phyloP scores from a whole-genome alignment of 2,329 filamentous ascomycete genomes.

The Trichoderma aggressivum region DNA sequence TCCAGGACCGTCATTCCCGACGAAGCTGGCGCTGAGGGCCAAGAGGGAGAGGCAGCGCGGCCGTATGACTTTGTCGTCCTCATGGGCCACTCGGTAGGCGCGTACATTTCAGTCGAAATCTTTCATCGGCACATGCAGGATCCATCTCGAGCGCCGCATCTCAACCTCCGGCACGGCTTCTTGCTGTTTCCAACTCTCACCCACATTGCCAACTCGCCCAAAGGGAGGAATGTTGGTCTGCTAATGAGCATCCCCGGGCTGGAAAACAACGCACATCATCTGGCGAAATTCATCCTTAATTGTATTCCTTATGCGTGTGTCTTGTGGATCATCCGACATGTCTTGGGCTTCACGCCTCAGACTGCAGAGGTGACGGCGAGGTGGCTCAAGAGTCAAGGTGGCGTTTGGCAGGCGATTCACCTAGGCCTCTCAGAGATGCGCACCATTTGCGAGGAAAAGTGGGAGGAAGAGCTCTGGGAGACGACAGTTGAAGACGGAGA shows the following conservation, averaged over 20 bases:
- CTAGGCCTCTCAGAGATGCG: slow-evolving; percentile 59
- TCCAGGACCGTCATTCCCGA: slow-evolving; percentile 25
- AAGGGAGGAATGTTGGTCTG: slow-evolving; percentile 46
- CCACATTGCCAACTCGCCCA: slow-evolving; percentile 63
- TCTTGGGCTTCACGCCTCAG: slow-evolving; percentile 47
- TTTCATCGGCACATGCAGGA: slow-evolving; percentile 53
- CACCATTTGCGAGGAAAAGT: slow-evolving; percentile 56
- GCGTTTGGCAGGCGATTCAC: slow-evolving; percentile 57
- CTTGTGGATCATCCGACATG: slow-evolving; percentile 39
- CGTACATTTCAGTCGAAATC: slow-evolving; percentile 68
- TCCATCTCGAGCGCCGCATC: slow-evolving; percentile 31
- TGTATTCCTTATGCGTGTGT: slow-evolving; percentile 41
- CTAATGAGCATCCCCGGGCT: slow-evolving; percentile 43
- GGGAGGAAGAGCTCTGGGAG: slow-evolving; percentile 60
- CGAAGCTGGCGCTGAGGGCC: not conserved
- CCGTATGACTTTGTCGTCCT: slow-evolving; percentile 60
- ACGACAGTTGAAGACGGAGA: slow-evolving; percentile 22
- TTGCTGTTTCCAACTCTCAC: slow-evolving; percentile 72
- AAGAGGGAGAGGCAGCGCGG: slow-evolving; percentile 30
- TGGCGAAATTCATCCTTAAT: slow-evolving; percentile 42
- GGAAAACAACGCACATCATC: slow-evolving; percentile 37
- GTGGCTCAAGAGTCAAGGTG: slow-evolving; percentile 55
- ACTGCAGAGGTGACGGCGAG: slow-evolving; percentile 49
- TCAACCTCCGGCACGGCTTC: slow-evolving; percentile 52
- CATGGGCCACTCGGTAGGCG: slow-evolving; percentile 71